Conservation (phyloP, 176 grass and related monocot species). For the Urochloa ruziziensis region DNA sequence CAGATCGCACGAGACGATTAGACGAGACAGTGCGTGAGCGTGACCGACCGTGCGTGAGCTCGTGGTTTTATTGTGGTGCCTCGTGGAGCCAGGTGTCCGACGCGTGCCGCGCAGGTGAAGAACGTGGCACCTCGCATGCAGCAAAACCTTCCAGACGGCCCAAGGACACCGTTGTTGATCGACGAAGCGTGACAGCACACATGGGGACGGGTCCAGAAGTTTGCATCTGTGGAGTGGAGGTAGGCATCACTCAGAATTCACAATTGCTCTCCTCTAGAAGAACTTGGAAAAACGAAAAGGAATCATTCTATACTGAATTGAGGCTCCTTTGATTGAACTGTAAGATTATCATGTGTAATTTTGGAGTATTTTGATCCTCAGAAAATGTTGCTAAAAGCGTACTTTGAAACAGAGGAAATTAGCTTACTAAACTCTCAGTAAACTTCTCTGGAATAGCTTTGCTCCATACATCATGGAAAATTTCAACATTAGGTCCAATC, state of each 20-base stretch:
- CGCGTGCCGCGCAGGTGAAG: slow-evolving; percentile 15
- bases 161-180: neutral
- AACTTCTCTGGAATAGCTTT: no score
- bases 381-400: neutral
- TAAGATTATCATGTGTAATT: neutral
- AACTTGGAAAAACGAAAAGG: no score
- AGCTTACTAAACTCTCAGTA: neutral
- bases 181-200: neutral
- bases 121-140: slow-evolving; percentile 53
- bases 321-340: neutral
- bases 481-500: no score
- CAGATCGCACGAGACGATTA: neutral
- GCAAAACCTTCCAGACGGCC: neutral
- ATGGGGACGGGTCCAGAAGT: neutral
- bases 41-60: neutral
- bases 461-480: no score
- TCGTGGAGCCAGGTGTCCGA: neutral
- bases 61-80: neutral
- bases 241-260: neutral
- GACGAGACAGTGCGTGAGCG: neutral
- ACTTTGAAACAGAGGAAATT: neutral
- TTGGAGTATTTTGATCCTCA: neutral
- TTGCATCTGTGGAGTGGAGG: neutral
- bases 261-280: neutral
- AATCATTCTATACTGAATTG: neutral